Base-by-base conservation (phyloP, 805 yeast genomes). In the Priceomyces castillae region DNA sequence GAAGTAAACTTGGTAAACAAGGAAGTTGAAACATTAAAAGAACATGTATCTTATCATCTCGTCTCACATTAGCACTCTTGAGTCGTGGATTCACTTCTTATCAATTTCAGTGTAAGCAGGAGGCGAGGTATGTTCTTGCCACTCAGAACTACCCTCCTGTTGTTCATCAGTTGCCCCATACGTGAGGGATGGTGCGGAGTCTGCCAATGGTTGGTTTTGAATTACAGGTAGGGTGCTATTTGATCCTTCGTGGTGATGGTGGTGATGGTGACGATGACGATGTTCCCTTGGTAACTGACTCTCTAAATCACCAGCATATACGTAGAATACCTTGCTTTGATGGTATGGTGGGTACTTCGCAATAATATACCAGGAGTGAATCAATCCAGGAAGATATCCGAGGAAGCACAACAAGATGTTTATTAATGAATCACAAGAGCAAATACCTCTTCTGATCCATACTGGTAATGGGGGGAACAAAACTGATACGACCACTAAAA, bases 381-480 rank as follows among this genome's bases (percentile, higher is more conserved):
- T 58, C 35, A 76, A 57, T 0, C 81, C 82, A 1, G 80, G 80
- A 31, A 78, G 46, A 50, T 74, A 77, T 2, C 80, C 80, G 26
- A 77, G 57, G 19, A 74, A 36, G 35, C 75, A 73, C 37, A 78
- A 64, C 20, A 72, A 37, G 19, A 76, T 57, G 41, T 71, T 64
- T 18, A 77, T 58, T 25, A 69, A 46, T 12, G 78, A 65, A 50
- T 84, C 86, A 26, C 66, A 56, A 2, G 84, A 69, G 51, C 79
- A 80, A 12, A 77, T 41, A 1, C 94, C 94, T 38, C 80, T 66
- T 56, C 89, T 72, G 30, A 83, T 70, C 60, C 81, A 63, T 9
- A 86, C 90, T 0, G 90, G 86, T 10, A 85, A 67, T 0, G 94
- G 94, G 2, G 95, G 94, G 56, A 82, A 72, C 40, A 85, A 69